Percentiles rank a stretch among this genome's conserved stretches.
Conservation (phyloP, 192 early-diverging fungal genomes). For the Backusella tarrabulga region DNA sequence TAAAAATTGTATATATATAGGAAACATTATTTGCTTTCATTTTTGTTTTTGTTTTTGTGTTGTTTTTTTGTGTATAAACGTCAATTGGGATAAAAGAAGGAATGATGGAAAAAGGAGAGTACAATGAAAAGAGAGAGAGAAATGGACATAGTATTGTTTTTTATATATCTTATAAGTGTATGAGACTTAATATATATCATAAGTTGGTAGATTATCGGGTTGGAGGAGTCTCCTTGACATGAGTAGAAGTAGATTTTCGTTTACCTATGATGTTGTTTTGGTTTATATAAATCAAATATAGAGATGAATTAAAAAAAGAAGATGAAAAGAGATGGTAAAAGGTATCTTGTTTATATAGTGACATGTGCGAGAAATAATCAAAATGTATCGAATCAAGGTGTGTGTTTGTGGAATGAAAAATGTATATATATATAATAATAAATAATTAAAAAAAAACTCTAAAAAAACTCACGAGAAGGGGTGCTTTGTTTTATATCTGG, state of each 20-base stretch:
- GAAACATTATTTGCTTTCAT: not conserved
- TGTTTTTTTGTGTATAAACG: not conserved
- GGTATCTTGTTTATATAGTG: not conserved
- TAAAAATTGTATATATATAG: not conserved
- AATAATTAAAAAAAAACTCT: not conserved
- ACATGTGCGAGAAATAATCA: not conserved
- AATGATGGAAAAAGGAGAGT: no score
- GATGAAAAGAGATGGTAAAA: not conserved
- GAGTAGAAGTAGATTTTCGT: conserved; percentile 1
- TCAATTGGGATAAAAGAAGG: no score
- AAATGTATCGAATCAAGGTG: not conserved
- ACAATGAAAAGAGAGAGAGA: no score
- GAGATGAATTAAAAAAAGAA: not conserved
- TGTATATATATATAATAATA: not conserved
- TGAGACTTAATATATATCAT: not conserved
- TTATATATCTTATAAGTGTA: not conserved
- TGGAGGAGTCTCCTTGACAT: not conserved
- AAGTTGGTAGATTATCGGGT: not conserved
- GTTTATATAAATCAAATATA: not conserved
- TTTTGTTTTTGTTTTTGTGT: not conserved
- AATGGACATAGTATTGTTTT: no score
- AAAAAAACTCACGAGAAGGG: not conserved
- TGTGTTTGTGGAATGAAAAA: not conserved
- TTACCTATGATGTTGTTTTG: not conserved
- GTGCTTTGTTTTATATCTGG: not conserved